Evolutionary conservation across 2,329 filamentous ascomycete species (phyloP).

Genomic region (Camptophora hylomeconis): DNA sequence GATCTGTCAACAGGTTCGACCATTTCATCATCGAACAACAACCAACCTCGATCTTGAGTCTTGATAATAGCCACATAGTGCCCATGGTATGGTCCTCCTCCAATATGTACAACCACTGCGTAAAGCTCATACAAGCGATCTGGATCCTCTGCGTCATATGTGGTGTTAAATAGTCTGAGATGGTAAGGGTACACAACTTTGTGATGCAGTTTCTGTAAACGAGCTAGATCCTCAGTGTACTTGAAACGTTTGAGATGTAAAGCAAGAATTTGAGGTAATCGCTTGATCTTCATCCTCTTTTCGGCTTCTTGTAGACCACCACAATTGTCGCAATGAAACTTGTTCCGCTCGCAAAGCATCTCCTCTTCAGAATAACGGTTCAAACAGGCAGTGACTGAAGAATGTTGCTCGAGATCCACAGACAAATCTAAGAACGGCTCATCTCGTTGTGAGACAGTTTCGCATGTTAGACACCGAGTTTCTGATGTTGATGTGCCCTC

Average conservation of each 20-base stretch:
- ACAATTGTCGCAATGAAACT: constrained; percentile 96
- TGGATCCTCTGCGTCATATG: constrained; percentile 84
- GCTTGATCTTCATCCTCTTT: constrained; percentile 98
- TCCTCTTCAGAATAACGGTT: constrained; percentile 95
- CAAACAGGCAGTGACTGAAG: constrained; percentile 88
- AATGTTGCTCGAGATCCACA: constrained; percentile 88
- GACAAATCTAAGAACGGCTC: constrained; percentile 93
- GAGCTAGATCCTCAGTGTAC: constrained; percentile 89
- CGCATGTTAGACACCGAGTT: constrained; percentile 90
- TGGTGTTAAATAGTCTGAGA: constrained; percentile 92
- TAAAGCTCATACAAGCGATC: constrained; percentile 94
- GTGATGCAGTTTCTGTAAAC: constrained; percentile 92
- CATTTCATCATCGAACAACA: constrained; percentile 96
- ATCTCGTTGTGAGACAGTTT: constrained; percentile 87
- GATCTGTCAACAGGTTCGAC: constrained; percentile 95
- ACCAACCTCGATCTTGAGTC: constrained; percentile 87
- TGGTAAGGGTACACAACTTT: constrained; percentile 95
- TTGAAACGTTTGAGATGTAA: constrained; percentile 95
- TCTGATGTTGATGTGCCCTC: constrained; percentile 91
- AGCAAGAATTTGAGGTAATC: constrained; percentile 78
- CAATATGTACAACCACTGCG: constrained; percentile 93
- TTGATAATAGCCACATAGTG: constrained; percentile 98
- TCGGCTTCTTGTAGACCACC: constrained; percentile 94
- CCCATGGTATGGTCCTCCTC: constrained; percentile 89
- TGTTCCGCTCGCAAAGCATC: constrained; percentile 96